A percentile compares a stretch with the other conserved stretches of the same genome.
These are phyloP conservation scores for Wallacemonas sp. DNA, from an alignment of 208 protist genomes.

Conservation along the genomic window DNA sequence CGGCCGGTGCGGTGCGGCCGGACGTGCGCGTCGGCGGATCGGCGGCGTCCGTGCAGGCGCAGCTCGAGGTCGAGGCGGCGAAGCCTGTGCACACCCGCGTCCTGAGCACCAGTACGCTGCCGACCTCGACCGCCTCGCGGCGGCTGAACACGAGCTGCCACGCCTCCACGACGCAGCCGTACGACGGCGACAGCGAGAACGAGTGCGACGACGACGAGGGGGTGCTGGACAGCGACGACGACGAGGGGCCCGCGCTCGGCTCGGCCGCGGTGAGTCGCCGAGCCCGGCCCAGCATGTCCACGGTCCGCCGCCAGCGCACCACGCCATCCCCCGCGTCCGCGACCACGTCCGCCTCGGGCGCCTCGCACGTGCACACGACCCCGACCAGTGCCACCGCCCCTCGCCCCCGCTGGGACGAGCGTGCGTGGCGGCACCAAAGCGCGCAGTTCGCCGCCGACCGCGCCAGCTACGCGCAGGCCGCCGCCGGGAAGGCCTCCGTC, in stretches of 20 bases:
- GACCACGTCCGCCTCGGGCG: background rate
- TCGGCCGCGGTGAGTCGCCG: background rate
- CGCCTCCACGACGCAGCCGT: background rate
- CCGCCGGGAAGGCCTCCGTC: background rate
- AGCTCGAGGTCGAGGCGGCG: constrained; percentile 1
- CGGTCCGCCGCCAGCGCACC: constrained; percentile 5
- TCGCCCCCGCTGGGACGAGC: background rate
- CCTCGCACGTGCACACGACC: background rate
- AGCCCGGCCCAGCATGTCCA: background rate
- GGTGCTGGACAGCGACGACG: no score
- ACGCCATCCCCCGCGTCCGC: background rate
- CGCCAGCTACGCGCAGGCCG: background rate
- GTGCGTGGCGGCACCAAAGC: background rate
- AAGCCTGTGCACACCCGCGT: constrained; percentile 7
- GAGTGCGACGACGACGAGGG: no score
- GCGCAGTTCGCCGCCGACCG: background rate
- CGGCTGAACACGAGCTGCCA: background rate
- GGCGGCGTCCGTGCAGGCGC: background rate
- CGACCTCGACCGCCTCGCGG: no score
- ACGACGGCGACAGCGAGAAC: background rate
- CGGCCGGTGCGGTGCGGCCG: no score
- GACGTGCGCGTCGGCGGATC: constrained; percentile 8
- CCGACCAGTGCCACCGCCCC: background rate
- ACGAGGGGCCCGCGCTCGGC: constrained; percentile 9
- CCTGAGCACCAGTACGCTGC: no score